These are phyloP conservation scores for Mrakia frigida DNA, from an alignment of 768 basidiomycete genomes.

Conservation along the genomic window DNA sequence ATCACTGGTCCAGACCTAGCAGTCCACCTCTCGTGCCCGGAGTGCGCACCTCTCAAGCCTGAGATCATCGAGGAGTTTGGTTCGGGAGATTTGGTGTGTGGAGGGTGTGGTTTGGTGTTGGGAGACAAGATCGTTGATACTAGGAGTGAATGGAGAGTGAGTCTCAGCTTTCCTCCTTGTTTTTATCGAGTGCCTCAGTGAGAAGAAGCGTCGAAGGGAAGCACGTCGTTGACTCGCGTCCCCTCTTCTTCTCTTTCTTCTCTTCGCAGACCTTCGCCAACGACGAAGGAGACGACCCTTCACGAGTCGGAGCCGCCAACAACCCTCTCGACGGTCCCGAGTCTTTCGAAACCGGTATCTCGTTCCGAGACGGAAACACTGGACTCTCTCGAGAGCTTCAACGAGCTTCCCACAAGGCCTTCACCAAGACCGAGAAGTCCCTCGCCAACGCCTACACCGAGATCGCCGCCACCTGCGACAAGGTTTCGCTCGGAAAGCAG, in stretches of 20 bases:
- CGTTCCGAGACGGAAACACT: slow-evolving; percentile 89
- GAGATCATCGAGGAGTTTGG: slow-evolving; percentile 97
- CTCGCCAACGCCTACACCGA: slow-evolving; percentile 83
- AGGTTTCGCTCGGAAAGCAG: slow-evolving; percentile 85
- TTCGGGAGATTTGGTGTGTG: slow-evolving; percentile 83
- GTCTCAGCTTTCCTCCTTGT: slow-evolving; percentile 17
- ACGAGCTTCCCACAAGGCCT: slow-evolving; percentile 71
- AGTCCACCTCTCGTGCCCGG: slow-evolving; percentile 68
- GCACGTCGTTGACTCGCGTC: neutral
- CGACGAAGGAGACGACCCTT: slow-evolving; percentile 98
- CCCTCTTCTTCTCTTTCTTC: neutral
- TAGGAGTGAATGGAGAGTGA: slow-evolving; percentile 90
- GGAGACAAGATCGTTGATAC: slow-evolving; percentile 97
- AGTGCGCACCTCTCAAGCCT: slow-evolving; percentile 87
- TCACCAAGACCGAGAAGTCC: slow-evolving; percentile 73
- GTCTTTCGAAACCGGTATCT: slow-evolving; percentile 89
- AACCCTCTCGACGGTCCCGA: slow-evolving; percentile 94
- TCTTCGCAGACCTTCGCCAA: slow-evolving; percentile 94
- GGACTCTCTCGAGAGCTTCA: slow-evolving; percentile 88
- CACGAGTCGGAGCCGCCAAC: slow-evolving; percentile 95
- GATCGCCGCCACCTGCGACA: slow-evolving; percentile 90
- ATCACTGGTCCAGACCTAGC: slow-evolving; percentile 41
- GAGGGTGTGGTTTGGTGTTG: slow-evolving; percentile 64
- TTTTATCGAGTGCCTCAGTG: slow-evolving; percentile 28
- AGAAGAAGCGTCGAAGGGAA: neutral